Conservation (phyloP, 768 basidiomycete species). For the Leucosporidium creatinivorum region DNA sequence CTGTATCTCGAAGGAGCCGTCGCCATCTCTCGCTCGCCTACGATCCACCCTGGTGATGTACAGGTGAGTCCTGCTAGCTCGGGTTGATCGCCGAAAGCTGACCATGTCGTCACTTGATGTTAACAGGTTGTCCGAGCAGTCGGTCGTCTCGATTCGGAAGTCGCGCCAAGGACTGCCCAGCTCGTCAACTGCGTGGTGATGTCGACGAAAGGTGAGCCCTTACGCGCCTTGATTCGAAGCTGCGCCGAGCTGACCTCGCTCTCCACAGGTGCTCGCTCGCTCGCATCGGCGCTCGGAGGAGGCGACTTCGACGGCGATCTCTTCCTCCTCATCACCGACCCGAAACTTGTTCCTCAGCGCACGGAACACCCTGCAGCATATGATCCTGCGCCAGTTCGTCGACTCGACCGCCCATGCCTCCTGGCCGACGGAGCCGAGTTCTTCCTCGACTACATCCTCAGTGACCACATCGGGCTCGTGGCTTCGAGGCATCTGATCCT, state of each 20-base stretch:
- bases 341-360: neutral
- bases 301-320: conserved; percentile 25
- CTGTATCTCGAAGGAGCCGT: conserved; percentile 56
- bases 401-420: conserved; percentile 1
- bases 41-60: conserved; percentile 71
- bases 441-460: conserved; percentile 16
- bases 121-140: conserved; percentile 46
- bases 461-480: conserved; percentile 12
- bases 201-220: conserved; percentile 1
- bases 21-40: conserved; percentile 63
- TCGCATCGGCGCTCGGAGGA: conserved; percentile 22
- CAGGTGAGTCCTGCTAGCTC: conserved; percentile 45
- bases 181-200: conserved; percentile 27
- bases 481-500: conserved; percentile 8
- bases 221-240: too few species aligned
- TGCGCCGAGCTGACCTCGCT: neutral
- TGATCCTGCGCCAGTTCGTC: neutral
- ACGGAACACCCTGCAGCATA: neutral
- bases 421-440: conserved; percentile 12
- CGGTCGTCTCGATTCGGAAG: neutral
- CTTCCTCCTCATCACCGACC: conserved; percentile 6
- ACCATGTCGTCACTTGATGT: neutral
- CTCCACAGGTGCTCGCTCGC: conserved; percentile 1
- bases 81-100: conserved; percentile 49
- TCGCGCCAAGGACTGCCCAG: neutral